Evolutionary conservation across 495 filamentous ascomycete species (phyloP).

Genomic region (Corynascus novoguineensis): DNA sequence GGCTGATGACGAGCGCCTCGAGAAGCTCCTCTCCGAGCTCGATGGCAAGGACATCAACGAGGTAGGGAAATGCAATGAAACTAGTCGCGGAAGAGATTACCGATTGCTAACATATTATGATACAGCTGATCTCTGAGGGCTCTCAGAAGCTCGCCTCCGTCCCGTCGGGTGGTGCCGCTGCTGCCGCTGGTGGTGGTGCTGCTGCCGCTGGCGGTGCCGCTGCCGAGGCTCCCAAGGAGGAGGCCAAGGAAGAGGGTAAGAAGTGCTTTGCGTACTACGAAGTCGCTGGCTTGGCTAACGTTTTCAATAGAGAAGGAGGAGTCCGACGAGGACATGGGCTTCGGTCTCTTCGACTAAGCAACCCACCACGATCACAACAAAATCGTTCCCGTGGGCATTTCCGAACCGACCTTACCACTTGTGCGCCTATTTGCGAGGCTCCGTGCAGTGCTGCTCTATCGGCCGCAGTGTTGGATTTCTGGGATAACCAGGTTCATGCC

Average conservation of each 20-base stretch:
- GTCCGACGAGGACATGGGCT: conserved; percentile 99
- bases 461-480: conserved; percentile 19
- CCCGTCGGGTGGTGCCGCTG: conserved; percentile 81
- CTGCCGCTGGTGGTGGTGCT: conserved; percentile 56
- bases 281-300: conserved; percentile 25
- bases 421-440: conserved; percentile 14
- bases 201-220: conserved; percentile 62
- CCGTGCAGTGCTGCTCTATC: conserved; percentile 10
- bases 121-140: conserved; percentile 86
- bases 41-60: conserved; percentile 96
- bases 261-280: not conserved
- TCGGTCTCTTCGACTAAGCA: conserved; percentile 97
- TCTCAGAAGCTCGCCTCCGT: conserved; percentile 94
- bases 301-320: conserved; percentile 57
- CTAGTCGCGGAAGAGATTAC: too few relatives aligned
- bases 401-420: conserved; percentile 21
- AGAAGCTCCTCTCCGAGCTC: conserved; percentile 82
- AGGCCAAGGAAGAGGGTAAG: conserved; percentile 70
- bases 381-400: conserved; percentile 18
- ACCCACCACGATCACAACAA: conserved; percentile 11
- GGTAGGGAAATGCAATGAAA: conserved; percentile 57
- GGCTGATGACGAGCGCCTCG: conserved; percentile 80
- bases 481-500: conserved; percentile 15
- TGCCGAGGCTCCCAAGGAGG: conserved; percentile 62
- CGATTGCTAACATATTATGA: conserved; percentile 23